Evolutionary conservation across 495 filamentous ascomycete species (phyloP).

Genomic region (Penicillium arizonense): DNA sequence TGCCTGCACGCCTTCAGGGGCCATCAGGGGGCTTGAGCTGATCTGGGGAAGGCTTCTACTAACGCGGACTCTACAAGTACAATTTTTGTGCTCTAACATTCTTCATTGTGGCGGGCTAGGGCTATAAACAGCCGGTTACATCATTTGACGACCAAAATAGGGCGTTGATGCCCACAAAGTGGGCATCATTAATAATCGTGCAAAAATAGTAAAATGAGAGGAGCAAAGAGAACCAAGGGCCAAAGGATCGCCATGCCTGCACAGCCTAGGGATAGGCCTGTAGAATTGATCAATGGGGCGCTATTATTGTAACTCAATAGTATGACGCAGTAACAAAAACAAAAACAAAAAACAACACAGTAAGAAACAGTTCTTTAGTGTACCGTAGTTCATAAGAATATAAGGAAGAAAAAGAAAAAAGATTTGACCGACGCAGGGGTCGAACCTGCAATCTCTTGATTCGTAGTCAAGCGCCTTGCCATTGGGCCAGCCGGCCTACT

Average conservation of each 20-base stretch:
- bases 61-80: not conserved
- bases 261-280: not conserved
- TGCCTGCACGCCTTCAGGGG: constrained; percentile 4
- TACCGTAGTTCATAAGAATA: not conserved
- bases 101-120: not conserved
- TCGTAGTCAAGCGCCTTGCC: constrained; percentile 74
- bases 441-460: constrained; percentile 60
- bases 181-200: not conserved
- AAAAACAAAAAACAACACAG: constrained; percentile 1
- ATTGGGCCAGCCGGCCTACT: constrained; percentile 57
- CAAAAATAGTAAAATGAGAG: not conserved
- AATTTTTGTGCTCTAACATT: not conserved
- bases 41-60: not conserved
- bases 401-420: constrained; percentile 6
- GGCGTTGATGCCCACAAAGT: no score
- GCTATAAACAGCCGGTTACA: not conserved
- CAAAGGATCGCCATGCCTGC: not conserved
- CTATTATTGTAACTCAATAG: no score
- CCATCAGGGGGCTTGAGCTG: constrained; percentile 4
- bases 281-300: not conserved
- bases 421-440: constrained; percentile 44
- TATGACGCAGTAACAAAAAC: no score
- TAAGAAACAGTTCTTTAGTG: not conserved
- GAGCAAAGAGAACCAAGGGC: not conserved
- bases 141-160: constrained; percentile 1